A percentile compares a stretch with the other conserved stretches of the same genome.
These are phyloP conservation scores for Diplodia scrobiculata DNA, from an alignment of 2,329 filamentous ascomycete genomes.

Conservation along the genomic window DNA sequence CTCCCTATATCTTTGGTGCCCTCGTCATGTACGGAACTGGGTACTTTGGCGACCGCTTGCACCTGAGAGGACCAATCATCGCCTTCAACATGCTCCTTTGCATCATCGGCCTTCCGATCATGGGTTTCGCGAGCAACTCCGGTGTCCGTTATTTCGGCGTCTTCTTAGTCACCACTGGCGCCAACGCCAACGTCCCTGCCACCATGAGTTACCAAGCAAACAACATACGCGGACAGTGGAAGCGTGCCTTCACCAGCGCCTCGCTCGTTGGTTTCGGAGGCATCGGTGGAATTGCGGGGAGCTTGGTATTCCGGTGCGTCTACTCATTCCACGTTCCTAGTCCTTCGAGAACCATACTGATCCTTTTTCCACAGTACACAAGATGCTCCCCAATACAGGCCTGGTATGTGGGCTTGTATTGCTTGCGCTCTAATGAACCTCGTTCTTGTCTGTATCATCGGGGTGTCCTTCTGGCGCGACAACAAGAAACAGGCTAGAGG, in stretches of 20 bases:
- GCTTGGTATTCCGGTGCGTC: constrained; percentile 63
- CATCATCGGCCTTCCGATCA: constrained; percentile 70
- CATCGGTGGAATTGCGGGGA: constrained; percentile 75
- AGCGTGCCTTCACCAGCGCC: constrained; percentile 76
- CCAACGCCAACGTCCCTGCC: constrained; percentile 75
- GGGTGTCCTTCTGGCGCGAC: constrained; percentile 39
- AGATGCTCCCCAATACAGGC: constrained; percentile 43
- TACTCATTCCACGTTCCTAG: background rate
- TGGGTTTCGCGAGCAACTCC: constrained; percentile 64
- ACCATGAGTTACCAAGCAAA: constrained; percentile 81
- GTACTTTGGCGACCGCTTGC: constrained; percentile 68
- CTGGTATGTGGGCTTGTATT: constrained; percentile 46
- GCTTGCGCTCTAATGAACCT: constrained; percentile 44
- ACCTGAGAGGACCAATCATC: constrained; percentile 66
- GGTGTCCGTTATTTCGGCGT: constrained; percentile 71
- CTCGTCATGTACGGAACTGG: constrained; percentile 54
- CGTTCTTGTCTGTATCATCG: constrained; percentile 40
- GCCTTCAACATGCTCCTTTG: constrained; percentile 65
- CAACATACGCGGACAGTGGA: constrained; percentile 88
- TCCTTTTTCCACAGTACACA: constrained; percentile 36
- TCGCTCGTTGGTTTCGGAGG: constrained; percentile 75
- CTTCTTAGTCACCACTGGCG: constrained; percentile 74
- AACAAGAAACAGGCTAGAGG: constrained; percentile 48
- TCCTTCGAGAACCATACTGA: background rate
- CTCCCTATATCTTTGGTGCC: constrained; percentile 43